phyloP scores from a whole-genome alignment of 2,329 filamentous ascomycete species.

The Colletotrichum noveboracense region DNA sequence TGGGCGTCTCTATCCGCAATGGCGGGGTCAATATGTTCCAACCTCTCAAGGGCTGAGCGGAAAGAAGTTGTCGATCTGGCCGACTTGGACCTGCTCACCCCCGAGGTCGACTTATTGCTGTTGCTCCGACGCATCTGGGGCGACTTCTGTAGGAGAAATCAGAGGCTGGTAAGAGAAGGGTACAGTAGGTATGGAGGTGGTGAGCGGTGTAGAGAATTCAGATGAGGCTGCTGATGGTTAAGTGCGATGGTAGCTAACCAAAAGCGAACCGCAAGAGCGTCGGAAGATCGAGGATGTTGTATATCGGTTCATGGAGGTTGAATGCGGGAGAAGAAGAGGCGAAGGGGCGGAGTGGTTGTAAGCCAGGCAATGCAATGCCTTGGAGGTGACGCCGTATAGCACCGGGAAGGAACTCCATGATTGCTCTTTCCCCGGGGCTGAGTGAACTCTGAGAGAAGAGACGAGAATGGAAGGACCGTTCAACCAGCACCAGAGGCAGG shows the following conservation, averaged over 20 bases:
- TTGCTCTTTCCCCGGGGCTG: background rate
- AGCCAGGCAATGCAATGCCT: background rate
- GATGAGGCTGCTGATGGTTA: constrained; percentile 18
- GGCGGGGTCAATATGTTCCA: constrained; percentile 54
- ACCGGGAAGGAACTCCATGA: background rate
- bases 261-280: constrained; percentile 8
- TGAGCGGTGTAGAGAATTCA: constrained; percentile 12
- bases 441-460: background rate
- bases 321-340: background rate
- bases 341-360: background rate
- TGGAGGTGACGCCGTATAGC: background rate
- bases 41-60: constrained; percentile 41
- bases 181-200: constrained; percentile 10
- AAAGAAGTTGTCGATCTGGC: constrained; percentile 51
- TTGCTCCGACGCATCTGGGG: constrained; percentile 54
- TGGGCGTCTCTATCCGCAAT: constrained; percentile 64
- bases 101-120: constrained; percentile 48
- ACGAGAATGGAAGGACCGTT: background rate
- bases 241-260: constrained; percentile 17
- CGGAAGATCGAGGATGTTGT: background rate
- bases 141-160: background rate
- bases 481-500: background rate
- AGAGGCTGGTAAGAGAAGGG: background rate
- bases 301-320: background rate
- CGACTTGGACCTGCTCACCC: constrained; percentile 53